Evolutionary conservation across 345 rosid genomes (phyloP).

Genomic region (Alliaria petiolata): DNA sequence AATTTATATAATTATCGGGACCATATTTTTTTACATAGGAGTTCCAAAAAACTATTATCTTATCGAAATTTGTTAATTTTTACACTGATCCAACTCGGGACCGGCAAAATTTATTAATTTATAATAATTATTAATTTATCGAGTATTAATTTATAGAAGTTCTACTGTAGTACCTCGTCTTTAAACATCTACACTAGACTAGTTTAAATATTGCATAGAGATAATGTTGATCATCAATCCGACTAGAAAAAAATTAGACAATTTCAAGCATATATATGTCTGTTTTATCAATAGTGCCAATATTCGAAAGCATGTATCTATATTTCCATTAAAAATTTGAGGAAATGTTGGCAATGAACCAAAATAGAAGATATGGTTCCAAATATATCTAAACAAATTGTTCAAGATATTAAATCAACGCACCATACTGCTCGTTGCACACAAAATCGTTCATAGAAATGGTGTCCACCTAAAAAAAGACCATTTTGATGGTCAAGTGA

Average conservation of each 20-base stretch:
- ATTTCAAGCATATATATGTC: neutral
- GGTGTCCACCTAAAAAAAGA: neutral
- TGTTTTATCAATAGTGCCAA: neutral
- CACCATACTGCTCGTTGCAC: neutral
- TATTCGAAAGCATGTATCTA: neutral
- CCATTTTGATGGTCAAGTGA: neutral
- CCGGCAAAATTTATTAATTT: no score
- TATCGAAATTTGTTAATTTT: no score
- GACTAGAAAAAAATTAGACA: neutral
- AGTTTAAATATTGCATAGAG: neutral
- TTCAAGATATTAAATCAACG: neutral
- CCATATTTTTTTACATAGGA: no score
- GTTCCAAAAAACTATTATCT: no score
- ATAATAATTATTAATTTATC: no score
- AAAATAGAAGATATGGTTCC: neutral
- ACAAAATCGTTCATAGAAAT: neutral
- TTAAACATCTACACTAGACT: neutral
- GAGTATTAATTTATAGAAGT: no score
- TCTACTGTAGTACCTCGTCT: neutral
- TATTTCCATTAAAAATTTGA: neutral
- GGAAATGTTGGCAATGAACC: neutral
- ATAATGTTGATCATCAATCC: neutral
- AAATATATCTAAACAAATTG: neutral
- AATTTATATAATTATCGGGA: no score
- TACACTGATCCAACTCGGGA: no score